Evolutionary conservation across 2,329 filamentous ascomycete species (phyloP).

Genomic region (Pseudogymnoascus sp.): DNA sequence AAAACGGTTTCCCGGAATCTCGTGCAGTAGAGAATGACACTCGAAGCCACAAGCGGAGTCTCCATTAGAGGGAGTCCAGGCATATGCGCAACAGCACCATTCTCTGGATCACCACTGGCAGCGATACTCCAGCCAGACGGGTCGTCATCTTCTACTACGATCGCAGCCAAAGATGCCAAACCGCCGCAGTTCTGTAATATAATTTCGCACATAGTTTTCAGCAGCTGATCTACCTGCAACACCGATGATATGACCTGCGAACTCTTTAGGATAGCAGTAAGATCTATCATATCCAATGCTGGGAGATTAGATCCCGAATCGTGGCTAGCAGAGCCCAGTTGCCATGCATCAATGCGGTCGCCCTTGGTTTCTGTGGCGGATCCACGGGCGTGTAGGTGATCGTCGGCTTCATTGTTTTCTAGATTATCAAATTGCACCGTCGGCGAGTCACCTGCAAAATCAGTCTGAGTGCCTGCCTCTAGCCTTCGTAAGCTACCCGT

Average conservation of each 20-base stretch:
- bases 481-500: constrained; percentile 48
- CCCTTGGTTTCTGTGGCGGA: constrained; percentile 40
- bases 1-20: constrained; percentile 71
- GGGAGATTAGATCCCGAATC: constrained; percentile 57
- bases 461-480: constrained; percentile 63
- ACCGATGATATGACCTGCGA: constrained; percentile 76
- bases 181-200: constrained; percentile 70
- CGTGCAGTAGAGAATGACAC: constrained; percentile 68
- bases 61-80: constrained; percentile 56
- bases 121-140: constrained; percentile 56
- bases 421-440: constrained; percentile 45
- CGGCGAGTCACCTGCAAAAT: constrained; percentile 52
- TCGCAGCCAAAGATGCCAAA: constrained; percentile 61
- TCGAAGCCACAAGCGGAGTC: constrained; percentile 63
- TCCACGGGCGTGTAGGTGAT: constrained; percentile 33
- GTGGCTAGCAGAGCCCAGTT: constrained; percentile 46
- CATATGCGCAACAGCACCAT: constrained; percentile 57
- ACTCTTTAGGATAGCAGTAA: constrained; percentile 69
- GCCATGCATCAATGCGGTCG: constrained; percentile 55
- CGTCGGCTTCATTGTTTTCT: constrained; percentile 31
- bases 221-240: constrained; percentile 63
- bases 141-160: constrained; percentile 63
- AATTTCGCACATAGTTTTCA: constrained; percentile 75
- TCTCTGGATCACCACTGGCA: constrained; percentile 64
- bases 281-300: constrained; percentile 73